Percentiles rank a stretch among this genome's conserved stretches.
phyloP scores from a whole-genome alignment of 768 basidiomycete genomes.

The Leccinum truebloodii region DNA sequence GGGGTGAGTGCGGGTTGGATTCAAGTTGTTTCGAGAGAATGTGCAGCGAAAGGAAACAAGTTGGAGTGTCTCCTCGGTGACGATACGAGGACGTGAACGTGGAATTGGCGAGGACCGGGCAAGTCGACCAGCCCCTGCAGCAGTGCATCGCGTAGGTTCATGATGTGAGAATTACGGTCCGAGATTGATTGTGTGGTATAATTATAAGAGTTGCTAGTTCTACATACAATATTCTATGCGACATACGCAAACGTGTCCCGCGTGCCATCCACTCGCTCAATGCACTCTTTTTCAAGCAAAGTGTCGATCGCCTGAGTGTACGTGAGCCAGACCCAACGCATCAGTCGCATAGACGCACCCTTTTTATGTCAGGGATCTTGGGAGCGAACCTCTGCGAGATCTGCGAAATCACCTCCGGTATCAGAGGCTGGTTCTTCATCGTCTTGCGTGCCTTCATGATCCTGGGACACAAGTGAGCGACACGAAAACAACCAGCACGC shows the following conservation, averaged over 20 bases:
- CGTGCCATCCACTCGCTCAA: slow-evolving; percentile 91
- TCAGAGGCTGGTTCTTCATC: slow-evolving; percentile 90
- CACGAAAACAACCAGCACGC: background rate
- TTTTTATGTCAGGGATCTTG: slow-evolving; percentile 96
- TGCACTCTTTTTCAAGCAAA: slow-evolving; percentile 95
- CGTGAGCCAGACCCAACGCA: slow-evolving; percentile 3
- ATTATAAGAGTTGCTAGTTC: slow-evolving; percentile 11
- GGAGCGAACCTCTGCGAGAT: slow-evolving; percentile 88
- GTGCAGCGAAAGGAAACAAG: slow-evolving; percentile 72
- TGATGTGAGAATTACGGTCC: slow-evolving; percentile 29
- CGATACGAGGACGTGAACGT: slow-evolving; percentile 74
- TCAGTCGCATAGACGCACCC: slow-evolving; percentile 46
- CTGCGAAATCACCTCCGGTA: slow-evolving; percentile 88
- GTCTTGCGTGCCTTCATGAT: slow-evolving; percentile 97
- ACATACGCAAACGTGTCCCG: slow-evolving; percentile 65
- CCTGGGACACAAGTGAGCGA: slow-evolving; percentile 36
- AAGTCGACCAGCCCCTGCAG: slow-evolving; percentile 52
- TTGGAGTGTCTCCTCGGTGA: slow-evolving; percentile 63
- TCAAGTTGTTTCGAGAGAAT: slow-evolving; percentile 62
- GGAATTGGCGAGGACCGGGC: slow-evolving; percentile 70
- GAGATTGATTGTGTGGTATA: slow-evolving; percentile 11
- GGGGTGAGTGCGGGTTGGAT: slow-evolving; percentile 38
- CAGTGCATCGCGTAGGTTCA: slow-evolving; percentile 62
- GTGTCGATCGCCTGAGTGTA: slow-evolving; percentile 76
- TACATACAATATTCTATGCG: slow-evolving; percentile 27